Conservation (phyloP, 257 asterid genomes). For the Anisodus acutangulus region DNA sequence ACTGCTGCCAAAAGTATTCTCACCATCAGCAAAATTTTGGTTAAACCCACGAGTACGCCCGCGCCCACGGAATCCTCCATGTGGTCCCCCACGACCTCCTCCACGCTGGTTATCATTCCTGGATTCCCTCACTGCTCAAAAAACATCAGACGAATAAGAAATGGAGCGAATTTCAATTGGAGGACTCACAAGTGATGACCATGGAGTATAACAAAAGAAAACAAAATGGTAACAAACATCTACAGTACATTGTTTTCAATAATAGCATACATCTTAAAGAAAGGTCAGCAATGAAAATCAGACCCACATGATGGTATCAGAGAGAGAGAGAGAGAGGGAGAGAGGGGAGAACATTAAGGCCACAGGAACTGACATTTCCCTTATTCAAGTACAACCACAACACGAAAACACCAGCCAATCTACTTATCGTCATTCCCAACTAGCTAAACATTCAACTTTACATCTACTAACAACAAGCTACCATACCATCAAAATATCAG, state of each 20-base stretch:
- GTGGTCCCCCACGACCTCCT: constrained; percentile 43
- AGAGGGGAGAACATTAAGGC: neutral
- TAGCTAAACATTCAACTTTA: neutral
- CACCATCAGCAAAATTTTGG: constrained; percentile 41
- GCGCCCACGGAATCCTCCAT: constrained; percentile 37
- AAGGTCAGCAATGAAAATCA: neutral
- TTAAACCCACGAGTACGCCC: constrained; percentile 42
- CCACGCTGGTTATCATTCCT: constrained; percentile 46
- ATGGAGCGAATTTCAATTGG: neutral
- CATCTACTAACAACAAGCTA: neutral
- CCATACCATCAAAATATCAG: neutral
- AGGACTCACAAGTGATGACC: neutral
- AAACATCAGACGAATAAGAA: neutral
- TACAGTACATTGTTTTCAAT: neutral
- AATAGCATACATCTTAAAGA: neutral
- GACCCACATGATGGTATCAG: neutral
- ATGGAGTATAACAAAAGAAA: neutral
- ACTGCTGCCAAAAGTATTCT: constrained; percentile 39
- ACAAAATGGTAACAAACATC: neutral
- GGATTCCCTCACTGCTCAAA: constrained; percentile 45
- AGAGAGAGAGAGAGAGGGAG: neutral
- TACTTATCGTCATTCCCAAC: neutral
- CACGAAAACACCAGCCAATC: neutral
- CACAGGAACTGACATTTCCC: neutral
- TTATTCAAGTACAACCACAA: neutral